Evolutionary conservation across 805 yeast species (phyloP), one percentile per base, ranked within the genome.

Genomic region (Barnettozyma populi): DNA sequence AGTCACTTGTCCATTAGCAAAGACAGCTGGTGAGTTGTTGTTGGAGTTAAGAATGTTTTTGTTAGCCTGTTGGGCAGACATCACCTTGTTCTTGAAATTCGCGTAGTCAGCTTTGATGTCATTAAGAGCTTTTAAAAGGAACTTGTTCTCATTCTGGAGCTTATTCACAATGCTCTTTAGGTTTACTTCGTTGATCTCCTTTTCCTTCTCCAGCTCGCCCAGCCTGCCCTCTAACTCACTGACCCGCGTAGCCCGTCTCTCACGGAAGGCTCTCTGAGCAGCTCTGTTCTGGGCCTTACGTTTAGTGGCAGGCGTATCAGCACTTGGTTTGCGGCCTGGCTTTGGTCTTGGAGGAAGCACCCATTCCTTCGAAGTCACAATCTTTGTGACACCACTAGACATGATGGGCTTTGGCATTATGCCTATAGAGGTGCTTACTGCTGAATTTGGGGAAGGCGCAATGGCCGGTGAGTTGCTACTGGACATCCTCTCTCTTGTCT

Each of bases 261-360:
- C 95, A 54, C 97, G 70, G 68, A 88, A 87, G 2, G 97, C 95
- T 49, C 96, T 63, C 70, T 90, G 95, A 20, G 97, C 96, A n/a
- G 94, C 95, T 49, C 97, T 71, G 62, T 90, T 90, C 65, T 86
- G 97, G 3, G 95, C 95, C 65, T 88, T 88, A 46, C 96, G 70
- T 64, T 87, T 86, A 20, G 84, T 80, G 1, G 90, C 90, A 0
- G 96, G 95, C 0, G 90, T 79, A 54, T 88, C 96, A 5, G 76
- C 75, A 53, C 64, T 61, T 3, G 84, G 82, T 54, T 79, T 79
- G 35, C 84, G 67, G 7, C 86, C 86, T 0, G 86, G 85, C 53
- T 84, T 84, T 14, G 90, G 87, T 49, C 92, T 70, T 13, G 90
- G 90, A 5, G 92, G 95, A 18, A 85, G 67, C 16, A 82, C 87